phyloP scores from a whole-genome alignment of 2,329 filamentous ascomycete genomes.

The Aureobasidium mangrovei region DNA sequence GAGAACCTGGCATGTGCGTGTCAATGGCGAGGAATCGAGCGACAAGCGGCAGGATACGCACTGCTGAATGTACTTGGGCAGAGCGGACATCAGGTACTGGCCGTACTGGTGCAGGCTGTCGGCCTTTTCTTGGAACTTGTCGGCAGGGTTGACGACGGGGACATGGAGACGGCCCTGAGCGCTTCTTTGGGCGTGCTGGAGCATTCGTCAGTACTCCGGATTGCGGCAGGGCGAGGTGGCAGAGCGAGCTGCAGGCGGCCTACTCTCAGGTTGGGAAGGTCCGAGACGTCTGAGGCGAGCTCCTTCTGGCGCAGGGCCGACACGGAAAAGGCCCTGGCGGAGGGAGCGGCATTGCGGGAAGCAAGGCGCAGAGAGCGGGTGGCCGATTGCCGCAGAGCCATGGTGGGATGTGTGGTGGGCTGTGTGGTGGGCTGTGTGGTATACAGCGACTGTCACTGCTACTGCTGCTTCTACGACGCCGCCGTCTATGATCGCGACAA shows the following conservation, averaged over 20 bases:
- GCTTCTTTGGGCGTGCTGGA: constrained; percentile 35
- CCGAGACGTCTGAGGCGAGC: constrained; percentile 32
- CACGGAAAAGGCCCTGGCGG: constrained; percentile 35
- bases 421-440: not conserved
- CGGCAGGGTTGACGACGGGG: constrained; percentile 80
- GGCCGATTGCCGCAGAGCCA: constrained; percentile 34
- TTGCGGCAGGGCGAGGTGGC: not conserved
- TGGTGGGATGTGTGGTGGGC: constrained; percentile 16
- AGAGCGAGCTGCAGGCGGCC: constrained; percentile 12
- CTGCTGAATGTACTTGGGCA: constrained; percentile 98
- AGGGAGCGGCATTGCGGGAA: constrained; percentile 13
- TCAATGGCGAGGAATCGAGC: not conserved
- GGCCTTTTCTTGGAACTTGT: constrained; percentile 83
- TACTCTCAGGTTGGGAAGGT: constrained; percentile 40
- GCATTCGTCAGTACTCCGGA: constrained; percentile 15
- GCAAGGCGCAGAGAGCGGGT: constrained; percentile 21
- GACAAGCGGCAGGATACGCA: constrained; percentile 21
- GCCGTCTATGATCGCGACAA: not conserved
- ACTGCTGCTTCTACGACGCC: not conserved
- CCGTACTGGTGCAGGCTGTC: constrained; percentile 89
- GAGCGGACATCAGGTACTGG: constrained; percentile 88
- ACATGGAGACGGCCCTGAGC: constrained; percentile 53
- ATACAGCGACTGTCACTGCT: not conserved
- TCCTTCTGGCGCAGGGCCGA: constrained; percentile 36
- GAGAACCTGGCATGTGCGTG: constrained; percentile 54